phyloP scores from a whole-genome alignment of 352 stramenopile species.

The Phytophthora lateralis region DNA sequence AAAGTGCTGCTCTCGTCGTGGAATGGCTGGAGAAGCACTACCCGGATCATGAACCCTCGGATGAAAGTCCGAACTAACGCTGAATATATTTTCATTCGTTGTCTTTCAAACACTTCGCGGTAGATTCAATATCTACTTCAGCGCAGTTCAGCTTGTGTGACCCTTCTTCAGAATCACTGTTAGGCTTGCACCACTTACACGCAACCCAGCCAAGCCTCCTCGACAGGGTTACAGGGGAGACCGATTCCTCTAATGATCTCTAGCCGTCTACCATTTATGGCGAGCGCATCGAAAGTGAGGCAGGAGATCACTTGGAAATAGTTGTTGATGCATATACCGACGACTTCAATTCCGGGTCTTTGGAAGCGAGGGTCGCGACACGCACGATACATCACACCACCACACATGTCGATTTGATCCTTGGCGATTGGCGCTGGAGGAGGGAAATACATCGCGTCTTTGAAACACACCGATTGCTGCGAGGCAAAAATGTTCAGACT shows the following conservation, averaged over 20 bases:
- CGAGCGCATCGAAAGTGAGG: not conserved
- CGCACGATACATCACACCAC: slow-evolving; percentile 11
- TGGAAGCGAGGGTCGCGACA: slow-evolving; percentile 1
- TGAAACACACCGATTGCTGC: slow-evolving; percentile 2
- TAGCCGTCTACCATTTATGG: slow-evolving; percentile 5
- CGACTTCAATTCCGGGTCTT: not conserved
- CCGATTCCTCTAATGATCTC: slow-evolving; percentile 10
- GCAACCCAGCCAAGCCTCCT: slow-evolving; percentile 19
- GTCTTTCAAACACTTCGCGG: too few relatives aligned
- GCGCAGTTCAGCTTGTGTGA: too few relatives aligned
- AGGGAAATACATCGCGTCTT: not conserved
- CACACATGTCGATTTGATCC: slow-evolving; percentile 11
- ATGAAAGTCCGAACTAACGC: too few relatives aligned
- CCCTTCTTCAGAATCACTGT: too few relatives aligned
- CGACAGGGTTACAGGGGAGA: slow-evolving; percentile 4
- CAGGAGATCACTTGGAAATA: slow-evolving; percentile 19
- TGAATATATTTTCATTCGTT: too few relatives aligned
- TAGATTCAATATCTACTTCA: too few relatives aligned
- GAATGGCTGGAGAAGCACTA: not conserved
- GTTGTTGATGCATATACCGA: slow-evolving; percentile 12
- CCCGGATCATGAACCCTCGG: not conserved
- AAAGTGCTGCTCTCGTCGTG: not conserved
- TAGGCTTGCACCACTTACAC: not conserved
- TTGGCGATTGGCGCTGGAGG: not conserved
- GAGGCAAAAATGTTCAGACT: slow-evolving; percentile 1